Evolutionary conservation across 805 yeast species (phyloP).

Genomic region (Millerozyma miso): DNA sequence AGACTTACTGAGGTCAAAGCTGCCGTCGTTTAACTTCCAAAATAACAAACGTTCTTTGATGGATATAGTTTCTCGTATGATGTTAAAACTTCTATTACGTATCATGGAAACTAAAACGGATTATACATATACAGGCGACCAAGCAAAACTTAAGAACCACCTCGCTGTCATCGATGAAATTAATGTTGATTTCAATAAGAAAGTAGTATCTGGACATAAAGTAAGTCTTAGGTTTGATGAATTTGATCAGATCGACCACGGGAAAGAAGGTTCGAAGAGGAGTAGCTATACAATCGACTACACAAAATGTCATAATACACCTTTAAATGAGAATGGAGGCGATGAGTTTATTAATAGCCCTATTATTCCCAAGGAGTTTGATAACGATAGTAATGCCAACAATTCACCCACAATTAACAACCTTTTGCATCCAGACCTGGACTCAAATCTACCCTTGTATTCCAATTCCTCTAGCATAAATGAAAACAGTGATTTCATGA

Average conservation of each 20-base stretch:
- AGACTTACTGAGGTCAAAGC: not conserved
- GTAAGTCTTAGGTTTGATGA: not conserved
- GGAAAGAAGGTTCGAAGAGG: not conserved
- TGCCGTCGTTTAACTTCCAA: not conserved
- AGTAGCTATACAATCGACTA: not conserved
- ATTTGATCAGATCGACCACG: not conserved
- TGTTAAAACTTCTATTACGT: constrained; percentile 18
- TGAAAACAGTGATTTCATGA: not conserved
- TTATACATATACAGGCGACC: constrained; percentile 12
- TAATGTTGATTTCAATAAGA: constrained; percentile 16
- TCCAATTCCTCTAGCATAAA: not conserved
- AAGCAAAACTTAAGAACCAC: constrained; percentile 14
- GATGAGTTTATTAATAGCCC: not conserved
- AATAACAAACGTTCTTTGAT: constrained; percentile 15
- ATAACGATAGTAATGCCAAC: not conserved
- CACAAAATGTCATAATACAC: not conserved
- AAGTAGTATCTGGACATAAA: not conserved
- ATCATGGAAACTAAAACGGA: constrained; percentile 18
- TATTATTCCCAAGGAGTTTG: not conserved
- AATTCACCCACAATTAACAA: not conserved
- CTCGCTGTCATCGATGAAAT: constrained; percentile 12
- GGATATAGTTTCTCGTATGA: constrained; percentile 16
- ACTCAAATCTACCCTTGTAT: not conserved
- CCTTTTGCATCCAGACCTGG: not conserved
- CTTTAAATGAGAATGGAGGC: too few species aligned